Evolutionary conservation across 257 asterid genomes (phyloP).

Genomic region (Verbascum thapsus): DNA sequence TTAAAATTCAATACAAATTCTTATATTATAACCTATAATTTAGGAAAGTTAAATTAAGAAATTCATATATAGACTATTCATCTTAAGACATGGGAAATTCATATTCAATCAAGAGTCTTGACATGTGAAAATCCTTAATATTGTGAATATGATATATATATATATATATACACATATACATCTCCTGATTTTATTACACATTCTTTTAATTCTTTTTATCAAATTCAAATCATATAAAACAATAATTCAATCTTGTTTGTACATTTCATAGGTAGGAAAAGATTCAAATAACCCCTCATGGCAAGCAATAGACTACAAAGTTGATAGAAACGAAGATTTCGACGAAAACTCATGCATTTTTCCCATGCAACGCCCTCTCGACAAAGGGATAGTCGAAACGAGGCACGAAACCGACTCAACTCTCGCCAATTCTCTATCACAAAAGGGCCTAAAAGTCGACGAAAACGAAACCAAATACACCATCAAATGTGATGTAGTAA

Average conservation of each 20-base stretch:
- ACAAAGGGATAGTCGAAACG: conserved; percentile 73
- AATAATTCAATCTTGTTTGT: background rate
- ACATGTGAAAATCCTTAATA: no score
- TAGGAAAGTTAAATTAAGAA: no score
- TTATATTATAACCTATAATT: no score
- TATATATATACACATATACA: no score
- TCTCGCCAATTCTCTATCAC: conserved; percentile 38
- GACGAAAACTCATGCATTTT: conserved; percentile 15
- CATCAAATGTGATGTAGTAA: conserved; percentile 71
- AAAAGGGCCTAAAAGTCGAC: conserved; percentile 53
- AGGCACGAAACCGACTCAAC: conserved; percentile 46
- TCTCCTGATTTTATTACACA: no score
- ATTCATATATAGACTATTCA: no score
- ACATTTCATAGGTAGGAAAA: conserved; percentile 53
- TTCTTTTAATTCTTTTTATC: no score
- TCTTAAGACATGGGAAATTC: no score
- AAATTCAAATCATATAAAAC: no score
- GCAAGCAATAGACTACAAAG: conserved; percentile 74
- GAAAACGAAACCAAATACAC: conserved; percentile 39
- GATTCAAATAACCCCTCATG: conserved; percentile 61
- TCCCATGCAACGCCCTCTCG: conserved; percentile 53
- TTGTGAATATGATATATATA: no score
- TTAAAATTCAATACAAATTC: no score
- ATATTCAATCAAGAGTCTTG: no score
- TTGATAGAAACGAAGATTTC: conserved; percentile 40